phyloP scores from a whole-genome alignment of 2,329 filamentous ascomycete species.

The Ampelomyces quisqualis region DNA sequence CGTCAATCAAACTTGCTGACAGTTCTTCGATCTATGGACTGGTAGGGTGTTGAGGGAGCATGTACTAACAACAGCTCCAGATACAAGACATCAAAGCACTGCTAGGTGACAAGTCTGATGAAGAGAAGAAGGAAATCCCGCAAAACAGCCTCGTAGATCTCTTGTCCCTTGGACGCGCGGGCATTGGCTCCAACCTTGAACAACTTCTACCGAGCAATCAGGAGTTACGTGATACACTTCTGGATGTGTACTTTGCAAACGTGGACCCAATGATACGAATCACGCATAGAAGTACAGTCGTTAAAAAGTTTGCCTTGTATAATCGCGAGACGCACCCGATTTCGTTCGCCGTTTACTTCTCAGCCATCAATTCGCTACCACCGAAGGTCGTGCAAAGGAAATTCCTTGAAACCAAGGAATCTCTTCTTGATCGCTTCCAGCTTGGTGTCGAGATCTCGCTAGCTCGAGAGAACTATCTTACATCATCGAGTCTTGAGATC shows the following conservation, averaged over 20 bases:
- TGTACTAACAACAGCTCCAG: conserved; percentile 16
- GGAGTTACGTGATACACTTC: conserved; percentile 35
- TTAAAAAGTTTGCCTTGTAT: conserved; percentile 32
- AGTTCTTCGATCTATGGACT: too few species aligned
- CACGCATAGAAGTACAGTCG: conserved; percentile 37
- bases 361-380: conserved; percentile 39
- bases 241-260: conserved; percentile 39
- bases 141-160: conserved; percentile 36
- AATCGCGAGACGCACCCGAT: conserved; percentile 36
- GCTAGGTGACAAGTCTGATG: conserved; percentile 35
- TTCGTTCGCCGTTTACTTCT: conserved; percentile 41
- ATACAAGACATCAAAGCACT: conserved; percentile 45
- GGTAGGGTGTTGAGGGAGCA: too few species aligned
- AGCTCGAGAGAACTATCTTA: conserved; percentile 41
- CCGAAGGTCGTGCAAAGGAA: conserved; percentile 31
- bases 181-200: conserved; percentile 27
- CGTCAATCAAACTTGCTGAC: too few species aligned
- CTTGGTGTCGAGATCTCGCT: conserved; percentile 41
- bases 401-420: conserved; percentile 38
- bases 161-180: conserved; percentile 37
- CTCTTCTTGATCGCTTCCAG: conserved; percentile 35
- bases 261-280: conserved; percentile 43
- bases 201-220: conserved; percentile 33
- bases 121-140: conserved; percentile 31
- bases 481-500: conserved; percentile 41